Evolutionary conservation across 176 grass and related monocot genomes (phyloP).

Genomic region (Oryza australiensis): DNA sequence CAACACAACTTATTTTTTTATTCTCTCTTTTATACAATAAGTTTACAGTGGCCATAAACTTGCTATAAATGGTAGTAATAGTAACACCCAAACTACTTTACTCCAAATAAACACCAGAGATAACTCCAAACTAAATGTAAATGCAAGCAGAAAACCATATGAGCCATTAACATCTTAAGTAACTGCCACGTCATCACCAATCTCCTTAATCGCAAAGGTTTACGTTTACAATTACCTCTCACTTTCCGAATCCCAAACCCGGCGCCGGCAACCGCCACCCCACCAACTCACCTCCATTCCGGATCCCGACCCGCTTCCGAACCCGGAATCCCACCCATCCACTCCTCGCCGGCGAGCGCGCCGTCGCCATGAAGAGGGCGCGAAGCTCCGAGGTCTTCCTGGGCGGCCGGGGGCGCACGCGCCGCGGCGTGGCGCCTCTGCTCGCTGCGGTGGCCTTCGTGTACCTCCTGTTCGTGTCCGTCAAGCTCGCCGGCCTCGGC

Average conservation of each 20-base stretch:
- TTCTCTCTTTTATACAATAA: no score
- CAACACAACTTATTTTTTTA: no score
- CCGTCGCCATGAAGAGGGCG: slow-evolving; percentile 46
- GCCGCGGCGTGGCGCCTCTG: slow-evolving; percentile 36
- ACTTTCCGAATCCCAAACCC: slow-evolving; percentile 23
- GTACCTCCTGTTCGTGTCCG: slow-evolving; percentile 63
- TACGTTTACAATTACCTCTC: no score
- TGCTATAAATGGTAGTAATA: no score
- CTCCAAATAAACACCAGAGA: no score
- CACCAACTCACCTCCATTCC: not conserved
- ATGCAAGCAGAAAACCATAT: not conserved
- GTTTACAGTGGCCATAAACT: no score
- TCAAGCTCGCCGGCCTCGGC: slow-evolving; percentile 56
- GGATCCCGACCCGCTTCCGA: slow-evolving; percentile 22
- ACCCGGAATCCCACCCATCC: not conserved
- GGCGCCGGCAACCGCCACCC: not conserved
- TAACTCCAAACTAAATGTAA: not conserved
- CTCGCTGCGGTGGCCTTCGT: slow-evolving; percentile 40
- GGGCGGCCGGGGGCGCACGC: slow-evolving; percentile 13
- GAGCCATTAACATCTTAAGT: not conserved
- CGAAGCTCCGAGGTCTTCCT: slow-evolving; percentile 47
- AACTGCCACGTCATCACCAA: slow-evolving; percentile 28
- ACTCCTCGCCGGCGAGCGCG: not conserved
- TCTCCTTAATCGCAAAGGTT: not conserved
- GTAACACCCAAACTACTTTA: no score